phyloP scores from a whole-genome alignment of 768 basidiomycete species.

The Hericium erinaceus region DNA sequence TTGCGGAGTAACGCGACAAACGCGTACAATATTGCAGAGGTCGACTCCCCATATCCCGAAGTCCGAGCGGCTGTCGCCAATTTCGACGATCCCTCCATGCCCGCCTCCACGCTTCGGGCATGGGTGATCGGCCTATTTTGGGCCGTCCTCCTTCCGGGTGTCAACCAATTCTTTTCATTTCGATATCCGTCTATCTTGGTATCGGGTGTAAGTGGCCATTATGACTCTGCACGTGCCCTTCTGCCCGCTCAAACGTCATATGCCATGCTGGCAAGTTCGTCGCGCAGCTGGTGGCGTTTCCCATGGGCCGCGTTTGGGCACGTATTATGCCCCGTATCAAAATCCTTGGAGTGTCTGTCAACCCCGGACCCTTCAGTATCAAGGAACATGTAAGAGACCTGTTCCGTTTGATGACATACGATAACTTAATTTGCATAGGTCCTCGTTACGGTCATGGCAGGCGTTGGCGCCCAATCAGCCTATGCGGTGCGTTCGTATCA shows the following conservation, averaged over 20 bases:
- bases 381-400: conserved; percentile 29
- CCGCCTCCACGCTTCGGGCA: conserved; percentile 34
- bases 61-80: conserved; percentile 51
- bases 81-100: conserved; percentile 53
- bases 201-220: not conserved
- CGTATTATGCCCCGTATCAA: conserved; percentile 40
- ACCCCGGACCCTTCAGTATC: conserved; percentile 67
- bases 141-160: conserved; percentile 44
- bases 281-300: conserved; percentile 61
- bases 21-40: conserved; percentile 10
- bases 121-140: conserved; percentile 42
- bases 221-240: conserved; percentile 2
- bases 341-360: conserved; percentile 51
- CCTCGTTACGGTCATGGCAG: conserved; percentile 33
- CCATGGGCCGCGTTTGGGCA: conserved; percentile 49
- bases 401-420: not conserved
- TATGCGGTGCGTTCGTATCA: conserved; percentile 26
- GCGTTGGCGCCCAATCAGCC: conserved; percentile 26
- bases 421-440: conserved; percentile 1
- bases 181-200: not conserved
- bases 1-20: too few species aligned
- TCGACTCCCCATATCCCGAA: conserved; percentile 20
- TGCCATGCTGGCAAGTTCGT: conserved; percentile 35
- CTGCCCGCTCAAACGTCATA: conserved; percentile 4
- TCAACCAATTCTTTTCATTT: conserved; percentile 60